Evolutionary conservation across 2,329 filamentous ascomycete species (phyloP).

Genomic region (Calonectria pauciramosa): DNA sequence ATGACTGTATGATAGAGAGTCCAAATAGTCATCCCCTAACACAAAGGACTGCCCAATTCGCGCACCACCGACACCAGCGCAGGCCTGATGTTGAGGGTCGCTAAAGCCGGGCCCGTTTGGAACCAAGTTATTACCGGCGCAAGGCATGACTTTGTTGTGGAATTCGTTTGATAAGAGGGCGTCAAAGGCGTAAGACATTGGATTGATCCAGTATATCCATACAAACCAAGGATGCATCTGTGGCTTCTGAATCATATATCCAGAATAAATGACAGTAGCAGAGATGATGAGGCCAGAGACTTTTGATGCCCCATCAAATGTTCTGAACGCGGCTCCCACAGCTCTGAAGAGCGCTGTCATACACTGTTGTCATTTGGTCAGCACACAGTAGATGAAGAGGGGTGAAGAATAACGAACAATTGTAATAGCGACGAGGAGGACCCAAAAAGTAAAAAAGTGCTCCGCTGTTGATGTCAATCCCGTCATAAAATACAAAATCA

Average conservation of each 20-base stretch:
- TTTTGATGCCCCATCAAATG: conserved; percentile 72
- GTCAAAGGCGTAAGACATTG: conserved; percentile 79
- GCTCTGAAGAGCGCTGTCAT: conserved; percentile 72
- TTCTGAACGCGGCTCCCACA: conserved; percentile 67
- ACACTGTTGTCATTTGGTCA: too few species aligned
- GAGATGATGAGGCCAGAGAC: conserved; percentile 64
- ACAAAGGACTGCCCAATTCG: conserved; percentile 51
- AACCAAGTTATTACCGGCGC: conserved; percentile 63
- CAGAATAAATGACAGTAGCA: conserved; percentile 71
- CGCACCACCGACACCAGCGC: conserved; percentile 71
- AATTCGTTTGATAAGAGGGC: conserved; percentile 80
- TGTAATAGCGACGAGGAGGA: conserved; percentile 63
- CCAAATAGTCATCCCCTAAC: conserved; percentile 71
- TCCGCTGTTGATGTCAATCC: conserved; percentile 64
- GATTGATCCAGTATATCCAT: conserved; percentile 76
- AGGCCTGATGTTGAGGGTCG: conserved; percentile 61
- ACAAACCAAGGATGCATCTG: conserved; percentile 74
- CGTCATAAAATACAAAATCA: conserved; percentile 76
- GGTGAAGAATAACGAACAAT: conserved; percentile 54
- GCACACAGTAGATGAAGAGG: too few species aligned
- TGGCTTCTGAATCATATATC: conserved; percentile 73
- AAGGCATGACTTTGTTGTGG: conserved; percentile 67
- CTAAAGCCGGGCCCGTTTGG: conserved; percentile 64
- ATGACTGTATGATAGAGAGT: conserved; percentile 66
- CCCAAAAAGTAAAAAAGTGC: conserved; percentile 74